Percentiles rank a stretch among this genome's conserved stretches.
phyloP scores from a whole-genome alignment of 2,329 filamentous ascomycete genomes.

The Xylaria sp. region DNA sequence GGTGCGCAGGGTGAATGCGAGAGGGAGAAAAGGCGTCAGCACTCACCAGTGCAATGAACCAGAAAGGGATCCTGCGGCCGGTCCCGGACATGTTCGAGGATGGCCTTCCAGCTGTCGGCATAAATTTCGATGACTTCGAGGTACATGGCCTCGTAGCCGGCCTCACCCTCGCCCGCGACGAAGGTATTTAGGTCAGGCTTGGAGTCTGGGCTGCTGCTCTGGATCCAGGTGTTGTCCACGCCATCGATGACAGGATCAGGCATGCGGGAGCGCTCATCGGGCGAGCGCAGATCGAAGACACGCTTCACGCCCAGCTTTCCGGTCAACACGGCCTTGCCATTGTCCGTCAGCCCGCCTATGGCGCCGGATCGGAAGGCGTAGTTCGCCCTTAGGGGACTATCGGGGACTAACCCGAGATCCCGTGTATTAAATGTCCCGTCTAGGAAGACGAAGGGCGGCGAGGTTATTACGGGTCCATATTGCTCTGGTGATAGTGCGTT shows the following conservation, averaged over 20 bases:
- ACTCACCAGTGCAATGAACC: constrained; percentile 66
- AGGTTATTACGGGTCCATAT: constrained; percentile 53
- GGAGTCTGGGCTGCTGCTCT: constrained; percentile 51
- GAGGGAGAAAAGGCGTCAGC: neutral
- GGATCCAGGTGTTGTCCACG: constrained; percentile 60
- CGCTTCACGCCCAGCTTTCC: constrained; percentile 54
- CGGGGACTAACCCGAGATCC: constrained; percentile 60
- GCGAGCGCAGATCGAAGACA: constrained; percentile 64
- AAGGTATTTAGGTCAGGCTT: constrained; percentile 56
- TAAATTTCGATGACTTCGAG: constrained; percentile 59
- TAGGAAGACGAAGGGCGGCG: constrained; percentile 60
- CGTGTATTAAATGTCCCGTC: constrained; percentile 64
- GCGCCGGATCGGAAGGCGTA: constrained; percentile 61
- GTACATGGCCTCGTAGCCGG: constrained; percentile 60
- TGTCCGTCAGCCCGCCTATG: constrained; percentile 52
- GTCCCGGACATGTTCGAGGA: constrained; percentile 63
- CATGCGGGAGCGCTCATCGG: constrained; percentile 54
- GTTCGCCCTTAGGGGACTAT: constrained; percentile 55
- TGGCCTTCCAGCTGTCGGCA: constrained; percentile 54
- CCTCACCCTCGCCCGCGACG: constrained; percentile 57
- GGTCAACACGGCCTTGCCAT: constrained; percentile 53
- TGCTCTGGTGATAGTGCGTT: constrained; percentile 53
- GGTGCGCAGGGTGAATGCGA: neutral
- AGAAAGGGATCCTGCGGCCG: constrained; percentile 58
- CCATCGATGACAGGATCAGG: constrained; percentile 56